These are phyloP conservation scores for Aspergillus nomiae DNA, from an alignment of 2,329 filamentous ascomycete genomes.

Conservation along the genomic window DNA sequence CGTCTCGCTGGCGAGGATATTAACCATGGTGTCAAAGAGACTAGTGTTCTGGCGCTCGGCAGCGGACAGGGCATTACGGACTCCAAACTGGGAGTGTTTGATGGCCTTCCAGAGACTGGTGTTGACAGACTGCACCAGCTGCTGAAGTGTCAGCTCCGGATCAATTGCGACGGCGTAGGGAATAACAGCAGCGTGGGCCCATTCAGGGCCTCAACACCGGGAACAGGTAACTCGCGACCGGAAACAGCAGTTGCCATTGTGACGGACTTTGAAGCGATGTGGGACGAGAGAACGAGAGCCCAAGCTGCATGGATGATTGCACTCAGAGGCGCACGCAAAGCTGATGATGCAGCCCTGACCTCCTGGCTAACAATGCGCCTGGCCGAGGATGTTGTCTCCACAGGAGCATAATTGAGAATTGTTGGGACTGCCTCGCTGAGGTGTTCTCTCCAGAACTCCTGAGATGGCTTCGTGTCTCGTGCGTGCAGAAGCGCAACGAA, in stretches of 20 bases:
- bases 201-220: not conserved
- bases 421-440: constrained; percentile 1
- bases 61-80: constrained; percentile 2
- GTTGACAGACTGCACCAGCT: not conserved
- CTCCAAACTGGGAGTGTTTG: not conserved
- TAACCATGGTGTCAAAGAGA: constrained; percentile 11
- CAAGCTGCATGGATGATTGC: constrained; percentile 4
- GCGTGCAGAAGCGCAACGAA: constrained; percentile 2
- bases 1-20: constrained; percentile 1
- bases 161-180: not conserved
- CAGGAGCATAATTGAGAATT: constrained; percentile 5
- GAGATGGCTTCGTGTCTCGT: not conserved
- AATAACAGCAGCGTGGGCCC: not conserved
- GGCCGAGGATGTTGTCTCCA: not conserved
- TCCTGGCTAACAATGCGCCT: not conserved
- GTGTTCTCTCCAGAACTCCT: constrained; percentile 6
- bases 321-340: not conserved
- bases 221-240: constrained; percentile 3
- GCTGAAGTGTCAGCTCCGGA: not conserved
- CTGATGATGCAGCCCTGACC: not conserved
- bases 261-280: not conserved
- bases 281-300: constrained; percentile 4
- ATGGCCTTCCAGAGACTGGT: not conserved
- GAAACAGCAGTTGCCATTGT: constrained; percentile 3
- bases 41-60: not conserved